These are phyloP conservation scores for Leucosporidium creatinivorum DNA, from an alignment of 768 basidiomycete genomes.

Conservation along the genomic window DNA sequence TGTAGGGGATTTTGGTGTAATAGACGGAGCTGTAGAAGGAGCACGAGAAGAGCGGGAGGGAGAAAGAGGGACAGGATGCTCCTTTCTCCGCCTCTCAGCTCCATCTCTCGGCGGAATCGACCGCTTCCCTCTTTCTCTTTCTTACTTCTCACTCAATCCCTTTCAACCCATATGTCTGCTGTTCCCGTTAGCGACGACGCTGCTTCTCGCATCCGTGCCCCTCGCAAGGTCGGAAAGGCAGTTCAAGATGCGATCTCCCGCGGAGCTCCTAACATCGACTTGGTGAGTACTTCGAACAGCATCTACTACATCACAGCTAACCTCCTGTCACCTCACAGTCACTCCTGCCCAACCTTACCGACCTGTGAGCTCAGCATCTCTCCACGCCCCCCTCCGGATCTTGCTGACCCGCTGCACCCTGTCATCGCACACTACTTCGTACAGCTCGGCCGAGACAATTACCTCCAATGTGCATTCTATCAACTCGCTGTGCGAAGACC, in stretches of 20 bases:
- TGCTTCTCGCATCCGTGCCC: too few species aligned
- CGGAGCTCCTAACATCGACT: slow-evolving; percentile 30
- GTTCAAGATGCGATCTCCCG: slow-evolving; percentile 17
- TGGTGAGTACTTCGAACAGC: slow-evolving; percentile 1
- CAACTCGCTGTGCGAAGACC: slow-evolving; percentile 29
- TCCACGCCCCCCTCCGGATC: background rate
- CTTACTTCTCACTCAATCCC: too few species aligned
- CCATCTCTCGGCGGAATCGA: too few species aligned
- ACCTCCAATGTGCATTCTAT: slow-evolving; percentile 46
- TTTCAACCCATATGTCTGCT: background rate
- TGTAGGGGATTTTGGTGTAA: too few species aligned
- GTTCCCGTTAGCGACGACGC: background rate
- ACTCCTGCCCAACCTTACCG: slow-evolving; percentile 21
- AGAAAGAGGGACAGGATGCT: too few species aligned
- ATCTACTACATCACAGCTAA: background rate
- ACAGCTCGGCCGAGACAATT: slow-evolving; percentile 46
- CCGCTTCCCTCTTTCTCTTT: too few species aligned
- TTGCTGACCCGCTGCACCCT: too few species aligned
- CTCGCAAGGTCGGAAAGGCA: slow-evolving; percentile 17
- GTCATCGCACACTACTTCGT: too few species aligned
- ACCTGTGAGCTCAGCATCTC: background rate
- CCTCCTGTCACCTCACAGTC: background rate
- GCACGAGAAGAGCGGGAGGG: too few species aligned
- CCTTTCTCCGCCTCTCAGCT: too few species aligned
- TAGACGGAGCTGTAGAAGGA: too few species aligned